These are phyloP conservation scores for Bruguiera parviflora DNA, from an alignment of 345 rosid species.

Conservation along the genomic window DNA sequence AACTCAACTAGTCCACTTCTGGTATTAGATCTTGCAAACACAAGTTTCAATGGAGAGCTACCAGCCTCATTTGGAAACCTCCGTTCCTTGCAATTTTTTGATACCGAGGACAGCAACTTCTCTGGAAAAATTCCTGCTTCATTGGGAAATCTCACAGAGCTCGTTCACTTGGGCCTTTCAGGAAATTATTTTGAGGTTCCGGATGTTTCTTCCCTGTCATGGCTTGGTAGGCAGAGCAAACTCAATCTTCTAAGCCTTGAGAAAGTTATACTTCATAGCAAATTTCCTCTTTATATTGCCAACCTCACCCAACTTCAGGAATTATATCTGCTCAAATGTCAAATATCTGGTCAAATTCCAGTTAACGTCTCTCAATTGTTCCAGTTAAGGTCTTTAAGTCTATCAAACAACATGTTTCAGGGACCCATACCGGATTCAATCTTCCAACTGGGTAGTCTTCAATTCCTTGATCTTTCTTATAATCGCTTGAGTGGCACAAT, in stretches of 20 bases:
- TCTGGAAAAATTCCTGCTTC: constrained; percentile 3
- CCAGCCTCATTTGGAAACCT: too few relatives aligned
- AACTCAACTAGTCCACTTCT: too few relatives aligned
- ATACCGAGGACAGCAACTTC: too few relatives aligned
- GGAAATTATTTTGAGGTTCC: too few relatives aligned
- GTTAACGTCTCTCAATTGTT: too few relatives aligned
- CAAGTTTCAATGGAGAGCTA: too few relatives aligned
- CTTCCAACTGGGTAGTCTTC: constrained; percentile 7
- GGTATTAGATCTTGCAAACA: too few relatives aligned
- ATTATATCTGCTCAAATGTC: background rate
- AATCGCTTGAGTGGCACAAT: background rate
- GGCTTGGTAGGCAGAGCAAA: too few relatives aligned
- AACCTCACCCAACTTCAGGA: background rate
- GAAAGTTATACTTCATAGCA: background rate
- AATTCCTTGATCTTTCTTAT: background rate
- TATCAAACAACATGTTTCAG: background rate
- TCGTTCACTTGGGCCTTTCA: too few relatives aligned
- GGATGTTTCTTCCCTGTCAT: too few relatives aligned
- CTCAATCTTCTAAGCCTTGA: background rate
- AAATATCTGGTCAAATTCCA: background rate
- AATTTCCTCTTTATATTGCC: background rate
- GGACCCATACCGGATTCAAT: constrained; percentile 18
- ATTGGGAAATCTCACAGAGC: background rate
- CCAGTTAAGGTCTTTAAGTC: background rate
- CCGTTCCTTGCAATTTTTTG: too few relatives aligned